phyloP scores from a whole-genome alignment of 2,329 filamentous ascomycete species.

The Aureobasidium sp. region DNA sequence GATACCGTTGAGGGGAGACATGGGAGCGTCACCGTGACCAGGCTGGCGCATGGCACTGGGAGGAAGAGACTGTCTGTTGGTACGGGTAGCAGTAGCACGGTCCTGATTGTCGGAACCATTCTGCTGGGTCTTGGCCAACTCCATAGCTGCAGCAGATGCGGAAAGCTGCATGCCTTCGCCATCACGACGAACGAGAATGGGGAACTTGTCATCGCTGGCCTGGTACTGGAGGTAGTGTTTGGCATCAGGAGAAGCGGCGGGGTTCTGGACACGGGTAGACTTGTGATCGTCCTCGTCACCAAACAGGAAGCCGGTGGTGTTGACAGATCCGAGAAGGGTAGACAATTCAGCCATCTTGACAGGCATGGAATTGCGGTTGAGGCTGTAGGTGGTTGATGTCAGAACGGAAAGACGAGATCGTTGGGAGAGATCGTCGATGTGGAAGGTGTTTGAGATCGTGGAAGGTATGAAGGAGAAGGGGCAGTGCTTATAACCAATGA shows the following conservation, averaged over 20 bases:
- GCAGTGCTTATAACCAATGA: not conserved
- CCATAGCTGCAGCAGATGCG: slow-evolving; percentile 70
- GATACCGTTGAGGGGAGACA: slow-evolving; percentile 30
- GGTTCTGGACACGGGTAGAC: slow-evolving; percentile 31
- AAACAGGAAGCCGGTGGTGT: slow-evolving; percentile 78
- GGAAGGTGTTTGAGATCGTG: not conserved
- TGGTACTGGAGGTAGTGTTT: slow-evolving; percentile 63
- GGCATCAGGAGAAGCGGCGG: slow-evolving; percentile 51
- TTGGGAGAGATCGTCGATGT: not conserved
- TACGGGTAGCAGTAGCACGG: slow-evolving; percentile 42
- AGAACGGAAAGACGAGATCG: not conserved
- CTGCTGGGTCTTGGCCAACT: slow-evolving; percentile 49
- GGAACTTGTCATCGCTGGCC: slow-evolving; percentile 75
- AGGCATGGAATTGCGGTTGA: slow-evolving; percentile 91
- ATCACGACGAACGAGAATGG: slow-evolving; percentile 64
- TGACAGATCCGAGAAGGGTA: slow-evolving; percentile 64
- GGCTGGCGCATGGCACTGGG: slow-evolving; percentile 26
- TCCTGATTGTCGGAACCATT: slow-evolving; percentile 14
- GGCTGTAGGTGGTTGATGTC: slow-evolving; percentile 37
- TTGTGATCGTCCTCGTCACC: slow-evolving; percentile 57
- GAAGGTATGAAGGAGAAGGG: not conserved
- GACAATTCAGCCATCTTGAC: slow-evolving; percentile 45
- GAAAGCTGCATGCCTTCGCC: slow-evolving; percentile 58
- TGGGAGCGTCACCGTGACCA: slow-evolving; percentile 26
- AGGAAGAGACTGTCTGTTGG: slow-evolving; percentile 31